phyloP scores from a whole-genome alignment of 2,329 filamentous ascomycete genomes.

The Curvularia sp. region DNA sequence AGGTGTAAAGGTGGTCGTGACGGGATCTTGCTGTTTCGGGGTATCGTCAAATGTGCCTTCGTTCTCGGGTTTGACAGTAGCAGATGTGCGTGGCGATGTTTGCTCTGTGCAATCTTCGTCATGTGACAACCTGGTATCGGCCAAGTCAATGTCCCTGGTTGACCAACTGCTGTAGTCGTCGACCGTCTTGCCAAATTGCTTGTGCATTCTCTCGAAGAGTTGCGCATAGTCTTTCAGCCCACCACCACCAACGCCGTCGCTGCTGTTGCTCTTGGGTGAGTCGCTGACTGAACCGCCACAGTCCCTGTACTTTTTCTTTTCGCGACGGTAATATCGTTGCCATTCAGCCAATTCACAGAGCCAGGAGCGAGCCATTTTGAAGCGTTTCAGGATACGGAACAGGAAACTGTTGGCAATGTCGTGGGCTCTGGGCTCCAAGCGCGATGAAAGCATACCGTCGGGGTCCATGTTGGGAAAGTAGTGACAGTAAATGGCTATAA shows the following conservation, averaged over 20 bases:
- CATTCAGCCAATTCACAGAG: conserved; percentile 17
- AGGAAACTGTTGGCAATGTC: conserved; percentile 28
- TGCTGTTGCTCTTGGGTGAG: conserved; percentile 28
- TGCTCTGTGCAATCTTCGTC: conserved; percentile 24
- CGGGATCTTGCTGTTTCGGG: not conserved
- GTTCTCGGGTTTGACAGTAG: conserved; percentile 14
- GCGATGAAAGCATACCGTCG: conserved; percentile 57
- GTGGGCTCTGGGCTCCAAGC: conserved; percentile 24
- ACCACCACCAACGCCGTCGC: conserved; percentile 25
- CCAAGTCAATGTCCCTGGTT: conserved; percentile 18
- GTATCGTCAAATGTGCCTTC: not conserved
- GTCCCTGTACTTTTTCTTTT: conserved; percentile 21
- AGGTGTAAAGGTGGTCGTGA: conserved; percentile 16
- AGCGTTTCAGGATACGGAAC: conserved; percentile 23
- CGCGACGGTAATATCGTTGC: conserved; percentile 20
- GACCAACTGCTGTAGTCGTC: conserved; percentile 15
- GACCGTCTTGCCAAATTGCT: conserved; percentile 27
- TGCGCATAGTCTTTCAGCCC: conserved; percentile 28
- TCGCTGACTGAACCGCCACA: conserved; percentile 24
- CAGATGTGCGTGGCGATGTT: not conserved
- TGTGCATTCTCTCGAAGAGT: conserved; percentile 29
- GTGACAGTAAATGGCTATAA: conserved; percentile 65
- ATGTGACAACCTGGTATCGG: conserved; percentile 23
- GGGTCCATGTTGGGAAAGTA: conserved; percentile 74
- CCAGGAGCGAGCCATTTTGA: conserved; percentile 25